Conservation (phyloP, 192 early-diverging fungal genomes). For the Diversispora eburnea region DNA sequence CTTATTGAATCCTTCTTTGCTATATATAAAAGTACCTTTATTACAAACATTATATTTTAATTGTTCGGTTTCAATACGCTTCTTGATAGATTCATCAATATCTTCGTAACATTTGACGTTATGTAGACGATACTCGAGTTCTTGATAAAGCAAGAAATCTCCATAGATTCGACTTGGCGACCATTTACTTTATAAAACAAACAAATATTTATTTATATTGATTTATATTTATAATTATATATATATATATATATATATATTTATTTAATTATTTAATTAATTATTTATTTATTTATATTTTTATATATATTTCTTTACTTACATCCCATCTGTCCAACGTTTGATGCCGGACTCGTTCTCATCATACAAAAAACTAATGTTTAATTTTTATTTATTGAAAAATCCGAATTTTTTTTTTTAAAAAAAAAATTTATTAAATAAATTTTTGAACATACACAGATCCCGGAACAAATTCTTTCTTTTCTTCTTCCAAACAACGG, state of each 20-base stretch:
- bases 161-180: constrained; percentile 39
- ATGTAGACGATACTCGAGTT: constrained; percentile 32
- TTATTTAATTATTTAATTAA: neutral
- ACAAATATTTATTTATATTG: neutral
- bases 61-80: constrained; percentile 32
- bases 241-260: no score
- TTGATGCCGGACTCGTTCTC: constrained; percentile 38
- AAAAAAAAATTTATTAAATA: neutral
- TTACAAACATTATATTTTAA: constrained; percentile 31
- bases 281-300: neutral
- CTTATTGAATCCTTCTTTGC: constrained; percentile 38
- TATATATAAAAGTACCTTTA: constrained; percentile 41
- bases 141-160: constrained; percentile 41
- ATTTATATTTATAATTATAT: no score
- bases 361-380: constrained; percentile 31
- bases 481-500: constrained; percentile 33
- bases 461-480: neutral
- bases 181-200: constrained; percentile 29
- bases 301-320: neutral
- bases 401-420: no score
- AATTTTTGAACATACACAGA: neutral
- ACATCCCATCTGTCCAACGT: constrained; percentile 43
- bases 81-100: constrained; percentile 25
- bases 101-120: constrained; percentile 31
- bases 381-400: neutral